Evolutionary conservation across 1,284 basidiomycete genomes (phyloP).

Genomic region (Rhizoctonia solani): DNA sequence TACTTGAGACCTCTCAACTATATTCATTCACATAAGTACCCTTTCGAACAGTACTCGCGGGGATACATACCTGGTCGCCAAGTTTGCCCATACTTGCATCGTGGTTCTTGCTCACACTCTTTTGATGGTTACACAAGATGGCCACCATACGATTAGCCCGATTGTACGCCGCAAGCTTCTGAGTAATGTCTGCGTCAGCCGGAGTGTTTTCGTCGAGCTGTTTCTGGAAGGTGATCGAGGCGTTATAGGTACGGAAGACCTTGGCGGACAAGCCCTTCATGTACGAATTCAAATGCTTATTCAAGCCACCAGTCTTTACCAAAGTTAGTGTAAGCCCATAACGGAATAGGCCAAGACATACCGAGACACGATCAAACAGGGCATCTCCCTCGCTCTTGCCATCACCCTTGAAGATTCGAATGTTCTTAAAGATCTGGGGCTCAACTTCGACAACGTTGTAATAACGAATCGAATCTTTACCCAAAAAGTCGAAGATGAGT

Average conservation of each 20-base stretch:
- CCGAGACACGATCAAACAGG: slow-evolving; percentile 91
- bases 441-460: slow-evolving; percentile 89
- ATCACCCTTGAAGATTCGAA: slow-evolving; percentile 85
- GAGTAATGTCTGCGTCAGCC: slow-evolving; percentile 74
- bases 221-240: slow-evolving; percentile 90
- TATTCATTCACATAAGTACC: slow-evolving; percentile 5
- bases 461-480: slow-evolving; percentile 97
- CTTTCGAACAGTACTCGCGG: slow-evolving; percentile 8
- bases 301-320: slow-evolving; percentile 74
- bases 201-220: slow-evolving; percentile 80
- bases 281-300: slow-evolving; percentile 87
- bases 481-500: slow-evolving; percentile 92
- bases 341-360: slow-evolving; percentile 50
- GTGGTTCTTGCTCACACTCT: slow-evolving; percentile 87
- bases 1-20: slow-evolving; percentile 78
- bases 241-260: slow-evolving; percentile 99
- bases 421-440: slow-evolving; percentile 87
- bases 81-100: slow-evolving; percentile 91
- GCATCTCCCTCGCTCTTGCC: slow-evolving; percentile 88
- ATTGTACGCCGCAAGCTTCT: slow-evolving; percentile 95
- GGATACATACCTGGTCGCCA: slow-evolving; percentile 72
- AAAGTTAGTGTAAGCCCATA: not conserved
- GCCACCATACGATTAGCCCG: slow-evolving; percentile 94
- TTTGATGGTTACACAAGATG: slow-evolving; percentile 97
- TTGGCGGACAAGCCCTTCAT: slow-evolving; percentile 98